These are phyloP conservation scores for Astragalus membranaceus DNA, from an alignment of 306 rosid genomes.

Conservation along the genomic window DNA sequence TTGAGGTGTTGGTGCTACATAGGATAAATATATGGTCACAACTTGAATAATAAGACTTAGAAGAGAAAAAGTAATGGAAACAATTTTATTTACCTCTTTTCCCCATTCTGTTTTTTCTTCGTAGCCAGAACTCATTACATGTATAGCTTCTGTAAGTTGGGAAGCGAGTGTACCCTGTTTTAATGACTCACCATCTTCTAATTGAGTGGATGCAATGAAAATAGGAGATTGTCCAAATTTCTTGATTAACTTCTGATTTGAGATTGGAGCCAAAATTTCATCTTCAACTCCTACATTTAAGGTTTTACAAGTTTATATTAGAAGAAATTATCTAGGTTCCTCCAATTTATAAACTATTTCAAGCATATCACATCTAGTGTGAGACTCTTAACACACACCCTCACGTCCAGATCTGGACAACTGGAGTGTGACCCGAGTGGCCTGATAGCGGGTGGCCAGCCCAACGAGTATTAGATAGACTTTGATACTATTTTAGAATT, in stretches of 20 bases:
- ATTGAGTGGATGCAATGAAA: conserved; percentile 48
- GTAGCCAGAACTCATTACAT: conserved; percentile 67
- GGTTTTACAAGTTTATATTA: conserved; percentile 4
- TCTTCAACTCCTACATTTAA: conserved; percentile 30
- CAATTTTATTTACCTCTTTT: conserved; percentile 45
- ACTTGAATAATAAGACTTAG: not conserved
- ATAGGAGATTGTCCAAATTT: conserved; percentile 68
- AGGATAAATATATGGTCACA: not conserved
- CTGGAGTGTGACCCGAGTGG: no score
- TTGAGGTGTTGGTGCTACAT: no score
- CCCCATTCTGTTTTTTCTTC: conserved; percentile 88
- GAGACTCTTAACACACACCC: no score
- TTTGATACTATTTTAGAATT: no score
- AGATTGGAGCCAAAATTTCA: conserved; percentile 12
- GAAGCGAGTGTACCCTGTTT: conserved; percentile 40
- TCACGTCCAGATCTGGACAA: no score
- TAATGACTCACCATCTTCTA: conserved; percentile 40
- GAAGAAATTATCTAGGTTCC: not conserved
- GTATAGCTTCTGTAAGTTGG: conserved; percentile 65
- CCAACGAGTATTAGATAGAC: no score
- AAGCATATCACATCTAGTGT: no score
- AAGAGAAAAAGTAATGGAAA: not conserved
- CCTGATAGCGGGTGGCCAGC: no score
- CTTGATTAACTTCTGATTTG: conserved; percentile 38
- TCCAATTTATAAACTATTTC: no score